Conservation (phyloP, 306 rosid genomes). For the Gastrolobium bilobum region DNA sequence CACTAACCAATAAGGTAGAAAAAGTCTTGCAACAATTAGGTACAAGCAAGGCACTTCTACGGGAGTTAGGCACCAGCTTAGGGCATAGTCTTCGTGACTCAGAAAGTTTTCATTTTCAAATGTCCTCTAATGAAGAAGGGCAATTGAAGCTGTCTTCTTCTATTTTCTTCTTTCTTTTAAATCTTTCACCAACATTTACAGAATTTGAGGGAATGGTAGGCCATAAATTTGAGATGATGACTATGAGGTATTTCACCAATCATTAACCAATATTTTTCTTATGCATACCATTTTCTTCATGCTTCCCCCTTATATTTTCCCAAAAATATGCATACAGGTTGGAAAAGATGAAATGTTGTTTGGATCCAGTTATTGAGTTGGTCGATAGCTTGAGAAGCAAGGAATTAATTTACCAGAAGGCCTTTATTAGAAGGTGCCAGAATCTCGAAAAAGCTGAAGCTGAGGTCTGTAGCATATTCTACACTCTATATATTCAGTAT, state of each 20-base stretch:
- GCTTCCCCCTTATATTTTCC: conserved; percentile 15
- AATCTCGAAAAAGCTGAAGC: conserved; percentile 85
- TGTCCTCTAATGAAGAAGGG: conserved; percentile 35
- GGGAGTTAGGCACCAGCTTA: conserved; percentile 53
- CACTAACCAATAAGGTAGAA: conserved; percentile 62
- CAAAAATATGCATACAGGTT: conserved; percentile 56
- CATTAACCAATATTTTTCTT: conserved; percentile 1
- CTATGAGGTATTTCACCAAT: conserved; percentile 58
- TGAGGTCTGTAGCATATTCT: conserved; percentile 61
- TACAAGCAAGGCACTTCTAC: conserved; percentile 51
- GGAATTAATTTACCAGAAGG: conserved; percentile 63
- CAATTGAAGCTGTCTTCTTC: conserved; percentile 39
- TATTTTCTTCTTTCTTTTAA: conserved; percentile 46
- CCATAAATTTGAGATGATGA: conserved; percentile 56
- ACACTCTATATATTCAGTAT: conserved; percentile 11
- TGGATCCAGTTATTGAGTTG: conserved; percentile 51
- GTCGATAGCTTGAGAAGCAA: conserved; percentile 58
- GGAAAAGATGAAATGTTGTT: conserved; percentile 61
- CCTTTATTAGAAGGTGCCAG: conserved; percentile 76
- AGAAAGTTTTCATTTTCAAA: conserved; percentile 29
- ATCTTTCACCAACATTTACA: conserved; percentile 48
- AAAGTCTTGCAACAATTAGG: conserved; percentile 65
- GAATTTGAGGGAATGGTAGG: conserved; percentile 62
- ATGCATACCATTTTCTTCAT: neutral
- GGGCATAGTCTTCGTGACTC: conserved; percentile 46